Evolutionary conservation across 192 early-diverging fungal species (phyloP).

Genomic region (Rhizophagus prolifer): DNA sequence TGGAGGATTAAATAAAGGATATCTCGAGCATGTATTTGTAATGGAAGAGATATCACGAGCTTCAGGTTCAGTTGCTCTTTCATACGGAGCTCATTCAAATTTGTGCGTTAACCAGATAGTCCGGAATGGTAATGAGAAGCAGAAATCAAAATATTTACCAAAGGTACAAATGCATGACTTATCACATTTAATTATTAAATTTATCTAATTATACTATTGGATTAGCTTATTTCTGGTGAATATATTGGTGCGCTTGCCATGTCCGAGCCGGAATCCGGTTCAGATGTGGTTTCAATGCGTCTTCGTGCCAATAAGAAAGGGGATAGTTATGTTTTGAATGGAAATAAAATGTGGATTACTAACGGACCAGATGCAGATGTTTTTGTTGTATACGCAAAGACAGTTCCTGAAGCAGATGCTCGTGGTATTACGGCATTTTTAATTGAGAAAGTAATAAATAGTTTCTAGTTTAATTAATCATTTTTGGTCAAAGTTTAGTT

Average conservation of each 20-base stretch:
- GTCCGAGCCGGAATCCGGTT: slow-evolving; percentile 88
- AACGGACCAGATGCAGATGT: slow-evolving; percentile 91
- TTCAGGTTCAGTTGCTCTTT: slow-evolving; percentile 86
- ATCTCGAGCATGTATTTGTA: slow-evolving; percentile 84
- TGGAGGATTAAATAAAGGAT: slow-evolving; percentile 87
- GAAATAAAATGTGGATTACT: slow-evolving; percentile 96
- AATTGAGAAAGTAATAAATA: slow-evolving; percentile 66
- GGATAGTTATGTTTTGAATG: slow-evolving; percentile 82
- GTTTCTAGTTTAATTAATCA: neutral
- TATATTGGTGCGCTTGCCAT: slow-evolving; percentile 92
- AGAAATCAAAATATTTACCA: slow-evolving; percentile 90
- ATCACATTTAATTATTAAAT: too few relatives aligned
- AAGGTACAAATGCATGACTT: slow-evolving; percentile 40
- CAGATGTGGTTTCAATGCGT: slow-evolving; percentile 93
- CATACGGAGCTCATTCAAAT: slow-evolving; percentile 97
- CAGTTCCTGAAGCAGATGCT: slow-evolving; percentile 72
- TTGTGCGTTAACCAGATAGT: slow-evolving; percentile 96
- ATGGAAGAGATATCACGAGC: slow-evolving; percentile 94
- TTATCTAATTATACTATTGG: too few relatives aligned
- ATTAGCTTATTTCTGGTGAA: slow-evolving; percentile 77
- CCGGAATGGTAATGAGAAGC: slow-evolving; percentile 81
- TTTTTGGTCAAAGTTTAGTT: neutral
- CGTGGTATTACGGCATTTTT: slow-evolving; percentile 95
- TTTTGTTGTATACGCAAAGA: slow-evolving; percentile 93
- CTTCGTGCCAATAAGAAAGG: slow-evolving; percentile 80